These are phyloP conservation scores for Hypoxylon rubiginosum DNA, from an alignment of 2,329 filamentous ascomycete species.

Conservation along the genomic window DNA sequence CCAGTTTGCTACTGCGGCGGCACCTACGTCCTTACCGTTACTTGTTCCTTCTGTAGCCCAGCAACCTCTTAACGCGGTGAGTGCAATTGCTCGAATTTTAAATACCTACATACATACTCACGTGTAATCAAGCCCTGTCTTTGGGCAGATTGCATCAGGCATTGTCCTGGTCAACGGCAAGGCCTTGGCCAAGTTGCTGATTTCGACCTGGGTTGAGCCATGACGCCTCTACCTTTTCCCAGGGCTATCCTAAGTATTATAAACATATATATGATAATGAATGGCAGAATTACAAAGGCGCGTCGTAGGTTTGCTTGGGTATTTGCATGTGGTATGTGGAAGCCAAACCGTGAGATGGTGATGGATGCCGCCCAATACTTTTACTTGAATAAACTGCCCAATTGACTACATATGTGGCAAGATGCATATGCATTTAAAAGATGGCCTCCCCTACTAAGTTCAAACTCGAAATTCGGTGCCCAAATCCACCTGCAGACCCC, in stretches of 20 bases:
- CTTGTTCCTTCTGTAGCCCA: neutral
- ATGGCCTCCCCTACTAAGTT: neutral
- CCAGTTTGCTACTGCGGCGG: neutral
- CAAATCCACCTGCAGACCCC: constrained; percentile 2
- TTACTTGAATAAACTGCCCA: neutral
- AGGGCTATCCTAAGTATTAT: neutral
- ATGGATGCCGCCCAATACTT: neutral
- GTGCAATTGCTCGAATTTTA: too few species aligned
- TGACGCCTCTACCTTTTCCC: neutral
- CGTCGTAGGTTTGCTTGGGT: neutral
- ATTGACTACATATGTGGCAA: neutral
- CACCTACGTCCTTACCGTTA: too few species aligned
- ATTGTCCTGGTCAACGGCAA: neutral
- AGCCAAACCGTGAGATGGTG: neutral
- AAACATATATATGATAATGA: neutral
- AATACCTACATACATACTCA: too few species aligned
- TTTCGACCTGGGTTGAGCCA: neutral
- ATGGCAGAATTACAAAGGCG: neutral
- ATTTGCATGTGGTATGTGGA: neutral
- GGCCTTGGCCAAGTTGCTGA: too few species aligned
- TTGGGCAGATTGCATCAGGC: neutral
- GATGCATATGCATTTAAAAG: neutral
- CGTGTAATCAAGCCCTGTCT: neutral
- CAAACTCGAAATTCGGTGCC: constrained; percentile 1
- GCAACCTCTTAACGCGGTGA: neutral